Evolutionary conservation across 225 moss, liverwort and hornwort species (phyloP), one percentile per base, ranked within the genome.

Genomic region (Neckera pumila): DNA sequence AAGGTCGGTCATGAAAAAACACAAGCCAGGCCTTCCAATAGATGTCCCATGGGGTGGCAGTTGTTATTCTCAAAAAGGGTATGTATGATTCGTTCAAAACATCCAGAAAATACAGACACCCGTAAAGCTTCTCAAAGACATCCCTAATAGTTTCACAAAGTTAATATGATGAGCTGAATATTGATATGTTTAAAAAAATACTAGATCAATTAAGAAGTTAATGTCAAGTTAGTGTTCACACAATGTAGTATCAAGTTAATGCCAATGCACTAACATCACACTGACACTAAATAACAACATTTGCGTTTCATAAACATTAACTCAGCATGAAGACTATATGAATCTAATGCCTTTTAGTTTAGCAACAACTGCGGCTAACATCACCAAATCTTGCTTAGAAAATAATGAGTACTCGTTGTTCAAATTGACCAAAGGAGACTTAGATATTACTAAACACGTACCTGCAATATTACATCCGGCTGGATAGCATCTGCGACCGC

Each of bases 401-500:
- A n/a, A 60, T 59, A 84, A 76, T 19, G 30, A 56, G 16, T 45
- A 19, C 26, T 56, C 69, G 40, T 54, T 69, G 53, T 28, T 66
- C n/a, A 67, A n/a, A 83, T 72, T 69, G 43, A 45, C 33, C 66
- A 82, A 85, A 78, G n/a, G 45, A 81, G 62, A 81, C 38, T 70
- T 58, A 85, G 71, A 34, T 77, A 15, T 27, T 85, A 38, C 26
- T 76, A 30, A 71, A 82, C 79, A 84, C 28, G 47, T 85, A 99
- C 98, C 97, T 99, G 99, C 86, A 99, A 76, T 76, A 99, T 93
- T 40, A 99, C 97, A 91, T 99, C 97, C 69, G 97, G 95, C 81
- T 91, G 88, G 59, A 95, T 93, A 36, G 95, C 91, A 70, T 94
- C 92, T 82, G 91, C 89, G 79, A 94, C 93, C 51, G 84, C 59